Conservation (phyloP, 306 rosid genomes). For the Corylus americana region DNA sequence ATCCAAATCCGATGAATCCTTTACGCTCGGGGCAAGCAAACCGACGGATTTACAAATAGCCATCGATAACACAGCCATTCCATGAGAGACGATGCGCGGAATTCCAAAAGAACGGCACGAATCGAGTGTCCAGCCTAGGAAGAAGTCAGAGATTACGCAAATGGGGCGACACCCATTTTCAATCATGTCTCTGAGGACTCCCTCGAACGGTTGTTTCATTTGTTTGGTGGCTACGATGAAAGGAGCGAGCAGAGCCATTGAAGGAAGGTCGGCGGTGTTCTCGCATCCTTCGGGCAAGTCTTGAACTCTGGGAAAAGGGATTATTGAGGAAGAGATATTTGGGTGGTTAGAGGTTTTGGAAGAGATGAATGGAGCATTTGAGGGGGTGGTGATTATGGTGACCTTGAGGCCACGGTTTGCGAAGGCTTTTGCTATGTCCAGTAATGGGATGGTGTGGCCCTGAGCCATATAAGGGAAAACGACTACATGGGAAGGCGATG, state of each 20-base stretch:
- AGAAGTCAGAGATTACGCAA: slow-evolving; percentile 37
- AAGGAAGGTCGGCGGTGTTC: slow-evolving; percentile 26
- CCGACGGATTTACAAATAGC: neutral
- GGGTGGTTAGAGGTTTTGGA: neutral
- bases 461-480: slow-evolving; percentile 39
- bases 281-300: slow-evolving; percentile 33
- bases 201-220: slow-evolving; percentile 18
- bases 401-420: slow-evolving; percentile 17
- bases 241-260: slow-evolving; percentile 6
- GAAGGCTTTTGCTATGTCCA: slow-evolving; percentile 29
- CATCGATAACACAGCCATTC: slow-evolving; percentile 24
- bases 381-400: slow-evolving; percentile 29
- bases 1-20: neutral
- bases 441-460: slow-evolving; percentile 38
- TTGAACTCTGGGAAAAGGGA: slow-evolving; percentile 24
- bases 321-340: slow-evolving; percentile 5
- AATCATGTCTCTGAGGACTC: slow-evolving; percentile 20
- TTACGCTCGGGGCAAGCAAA: neutral
- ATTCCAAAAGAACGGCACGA: slow-evolving; percentile 17
- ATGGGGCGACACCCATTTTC: slow-evolving; percentile 3
- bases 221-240: slow-evolving; percentile 22
- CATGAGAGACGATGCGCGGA: slow-evolving; percentile 27
- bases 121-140: slow-evolving; percentile 23
- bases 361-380: slow-evolving; percentile 24
- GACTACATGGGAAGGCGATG: slow-evolving; percentile 12